These are phyloP conservation scores for Ilyonectria robusta DNA, from an alignment of 2,329 filamentous ascomycete species.

Conservation along the genomic window DNA sequence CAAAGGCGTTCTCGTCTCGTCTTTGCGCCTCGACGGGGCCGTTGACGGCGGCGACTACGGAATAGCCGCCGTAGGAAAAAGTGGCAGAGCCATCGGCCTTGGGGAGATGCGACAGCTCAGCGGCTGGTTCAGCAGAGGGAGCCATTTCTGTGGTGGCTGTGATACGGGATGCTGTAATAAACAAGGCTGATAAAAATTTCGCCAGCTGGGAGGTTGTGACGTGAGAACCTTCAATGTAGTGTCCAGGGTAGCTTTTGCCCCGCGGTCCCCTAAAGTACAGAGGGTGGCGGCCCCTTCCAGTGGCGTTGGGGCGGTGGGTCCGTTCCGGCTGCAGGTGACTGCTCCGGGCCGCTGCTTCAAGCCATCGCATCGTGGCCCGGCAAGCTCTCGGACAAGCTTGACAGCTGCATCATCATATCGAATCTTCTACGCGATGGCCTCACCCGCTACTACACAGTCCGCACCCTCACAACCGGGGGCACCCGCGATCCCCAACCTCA, in stretches of 20 bases:
- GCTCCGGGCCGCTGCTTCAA: not conserved
- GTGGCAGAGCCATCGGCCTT: conserved; percentile 86
- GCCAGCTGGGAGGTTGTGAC: not conserved
- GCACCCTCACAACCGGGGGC: conserved; percentile 26
- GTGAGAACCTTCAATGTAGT: conserved; percentile 3
- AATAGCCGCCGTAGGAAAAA: conserved; percentile 82
- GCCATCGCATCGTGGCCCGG: not conserved
- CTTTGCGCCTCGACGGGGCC: conserved; percentile 92
- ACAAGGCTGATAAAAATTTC: conserved; percentile 29
- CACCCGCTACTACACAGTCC: conserved; percentile 35
- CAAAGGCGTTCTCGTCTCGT: conserved; percentile 91
- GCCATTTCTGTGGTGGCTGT: conserved; percentile 56
- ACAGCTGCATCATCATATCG: conserved; percentile 17
- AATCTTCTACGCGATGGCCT: conserved; percentile 43
- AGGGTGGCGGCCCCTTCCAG: conserved; percentile 9
- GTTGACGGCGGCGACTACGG: conserved; percentile 88
- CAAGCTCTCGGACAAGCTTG: conserved; percentile 11
- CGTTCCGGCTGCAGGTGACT: conserved; percentile 7
- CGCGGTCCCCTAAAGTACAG: conserved; percentile 9
- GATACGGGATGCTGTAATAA: conserved; percentile 1
- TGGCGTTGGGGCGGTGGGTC: not conserved
- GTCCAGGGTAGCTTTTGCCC: not conserved
- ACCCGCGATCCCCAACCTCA: conserved; percentile 53
- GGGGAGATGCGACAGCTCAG: conserved; percentile 71
- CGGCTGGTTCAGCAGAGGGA: conserved; percentile 63